Base-by-base conservation (phyloP, 495 filamentous ascomycete species). In the Aspergillus carlsbadensis region DNA sequence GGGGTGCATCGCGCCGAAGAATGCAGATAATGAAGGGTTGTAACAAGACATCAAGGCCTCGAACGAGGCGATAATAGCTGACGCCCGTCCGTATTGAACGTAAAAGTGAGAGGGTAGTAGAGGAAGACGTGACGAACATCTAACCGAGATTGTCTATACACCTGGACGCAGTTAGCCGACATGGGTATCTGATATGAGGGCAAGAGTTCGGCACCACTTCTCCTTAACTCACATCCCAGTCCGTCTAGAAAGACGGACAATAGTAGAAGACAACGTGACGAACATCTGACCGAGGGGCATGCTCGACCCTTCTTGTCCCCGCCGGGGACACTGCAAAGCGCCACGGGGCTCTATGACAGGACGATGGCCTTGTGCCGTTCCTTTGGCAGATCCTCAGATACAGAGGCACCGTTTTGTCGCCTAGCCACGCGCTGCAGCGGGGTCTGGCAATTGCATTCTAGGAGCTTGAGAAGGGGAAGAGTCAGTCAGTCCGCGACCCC, bases 81-180 rank as follows among this genome's bases (percentile, higher is more conserved):
- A n/a, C n/a, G n/a, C n/a, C n/a, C n/a, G n/a, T n/a, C n/a, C n/a
- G n/a, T n/a, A n/a, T n/a, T n/a, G n/a, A n/a, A n/a, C n/a, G n/a
- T n/a, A n/a, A n/a, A n/a, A n/a, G n/a, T n/a, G n/a, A n/a, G n/a
- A n/a, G n/a, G 11, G 35, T 37, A 37, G 35, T 10, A 10, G 35
- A 37, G 5, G 11, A 10, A 21, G 20, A 43, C 36, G 5, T 54
- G 51, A 54, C 51, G 51, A 54, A 45, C 51, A 54, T 54, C 51
- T 54, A 39, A 29, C 51, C 51, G 39, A 44, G 40, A 18, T 24
- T 35, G 22, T 31, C 33, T 35, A 13, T 35, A n/a, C n/a, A n/a
- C n/a, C n/a, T n/a, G 8, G 26, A 29, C 8, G 29, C 26, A 29
- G 26, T 29, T 29, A 29, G 26, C 36, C 37, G 34, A 13, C 17